Base-by-base conservation (phyloP, 257 asterid species). In the Cordia subcordata region DNA sequence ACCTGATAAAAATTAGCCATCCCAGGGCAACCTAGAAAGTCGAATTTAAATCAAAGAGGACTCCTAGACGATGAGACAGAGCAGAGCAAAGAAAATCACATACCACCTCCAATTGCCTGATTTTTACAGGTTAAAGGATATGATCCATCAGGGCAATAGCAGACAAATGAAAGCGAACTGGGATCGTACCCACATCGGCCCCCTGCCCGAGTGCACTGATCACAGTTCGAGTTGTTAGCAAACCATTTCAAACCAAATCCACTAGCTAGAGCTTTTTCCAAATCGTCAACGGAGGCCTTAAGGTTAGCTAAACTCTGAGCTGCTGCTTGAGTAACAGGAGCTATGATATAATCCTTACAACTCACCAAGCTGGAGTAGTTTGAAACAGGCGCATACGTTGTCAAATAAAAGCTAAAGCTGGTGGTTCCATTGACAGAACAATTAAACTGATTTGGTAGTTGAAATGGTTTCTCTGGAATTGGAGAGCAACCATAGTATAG, bases 161-260 rank as follows among this genome's bases (percentile, higher is more conserved):
- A 81, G 59, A 65, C 62, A 57, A 81, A 86, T 38, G 79, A 46
- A 11, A 1, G 13, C 8, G 67, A 14, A 15, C 1, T 19, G 17
- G 32, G 58, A 52, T 77, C n/a, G 32, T 59, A 64, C 61, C 89
- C 95, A 13, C 95, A 86, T 39, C 50, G 8, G 42, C 95, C 93
- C 6, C 79, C 75, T 20, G 85, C 69, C 4, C 0, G 3, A 5
- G 0, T 8, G 67, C 93, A 86, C 0, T 27, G 6, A 0, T 1
- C 15, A 56, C 95, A 83, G 3, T 1, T 5, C 0, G 33, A 13
- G 11, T 77, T 47, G 10, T 67, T 55, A 15, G 81, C 87, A 13
- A 11, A 55, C 79, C 84, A 87, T 44, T 49, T 57, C 27, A 85
- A 63, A n/a, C 64, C 54, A 61, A 88, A 88, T 9, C 96, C 96